Percentiles rank a stretch among this genome's conserved stretches.
Conservation (phyloP, 805 yeast genomes). For the Scheffersomyces coipomensis region DNA sequence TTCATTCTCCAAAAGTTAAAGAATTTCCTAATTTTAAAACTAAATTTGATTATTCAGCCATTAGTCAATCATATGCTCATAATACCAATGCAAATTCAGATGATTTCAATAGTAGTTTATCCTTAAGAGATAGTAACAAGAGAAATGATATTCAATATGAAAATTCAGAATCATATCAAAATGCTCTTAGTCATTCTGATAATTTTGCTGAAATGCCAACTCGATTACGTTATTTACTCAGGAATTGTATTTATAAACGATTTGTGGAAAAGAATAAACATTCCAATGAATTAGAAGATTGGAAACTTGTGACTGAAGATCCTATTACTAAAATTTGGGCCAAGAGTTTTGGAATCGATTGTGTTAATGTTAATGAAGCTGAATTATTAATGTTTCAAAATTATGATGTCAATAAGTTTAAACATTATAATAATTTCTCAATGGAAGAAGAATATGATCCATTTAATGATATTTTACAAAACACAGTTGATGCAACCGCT, state of each 20-base stretch:
- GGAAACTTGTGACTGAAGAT: slow-evolving; percentile 68
- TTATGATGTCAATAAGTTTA: slow-evolving; percentile 30
- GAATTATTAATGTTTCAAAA: slow-evolving; percentile 40
- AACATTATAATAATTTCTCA: slow-evolving; percentile 19
- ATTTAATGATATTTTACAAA: slow-evolving; percentile 24
- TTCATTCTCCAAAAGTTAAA: slow-evolving; percentile 42
- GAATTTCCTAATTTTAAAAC: slow-evolving; percentile 51
- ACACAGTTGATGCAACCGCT: slow-evolving; percentile 31
- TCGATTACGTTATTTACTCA: slow-evolving; percentile 51
- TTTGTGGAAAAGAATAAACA: slow-evolving; percentile 27
- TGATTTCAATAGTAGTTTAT: slow-evolving; percentile 3
- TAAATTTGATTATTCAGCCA: slow-evolving; percentile 26
- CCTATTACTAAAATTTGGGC: slow-evolving; percentile 52
- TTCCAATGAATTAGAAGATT: slow-evolving; percentile 25
- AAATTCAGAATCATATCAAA: slow-evolving; percentile 21
- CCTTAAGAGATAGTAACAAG: slow-evolving; percentile 6
- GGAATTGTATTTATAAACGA: slow-evolving; percentile 58
- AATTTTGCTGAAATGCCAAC: slow-evolving; percentile 47
- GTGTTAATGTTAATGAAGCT: slow-evolving; percentile 52
- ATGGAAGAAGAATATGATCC: slow-evolving; percentile 20
- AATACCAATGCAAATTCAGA: background rate
- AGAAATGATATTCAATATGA: slow-evolving; percentile 27
- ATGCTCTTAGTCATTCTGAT: slow-evolving; percentile 23
- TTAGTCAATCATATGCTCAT: slow-evolving; percentile 12
- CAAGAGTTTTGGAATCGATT: slow-evolving; percentile 50